Conservation (phyloP, 2,329 filamentous ascomycete genomes). For the Fusarium veterinarium region DNA sequence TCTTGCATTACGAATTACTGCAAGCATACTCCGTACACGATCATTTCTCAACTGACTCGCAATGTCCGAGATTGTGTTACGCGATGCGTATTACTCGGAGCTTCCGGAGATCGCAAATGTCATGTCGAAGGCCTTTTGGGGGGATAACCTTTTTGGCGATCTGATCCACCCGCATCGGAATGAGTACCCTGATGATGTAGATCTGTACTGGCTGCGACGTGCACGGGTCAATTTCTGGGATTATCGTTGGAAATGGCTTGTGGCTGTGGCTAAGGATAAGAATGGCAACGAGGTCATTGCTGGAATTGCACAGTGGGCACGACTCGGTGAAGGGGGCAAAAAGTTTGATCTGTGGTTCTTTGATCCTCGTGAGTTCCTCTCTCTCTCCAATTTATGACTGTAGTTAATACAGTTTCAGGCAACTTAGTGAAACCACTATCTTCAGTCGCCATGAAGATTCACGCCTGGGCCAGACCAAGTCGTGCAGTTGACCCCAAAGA, state of each 20-base stretch:
- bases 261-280: conserved; percentile 40
- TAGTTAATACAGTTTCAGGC: background rate
- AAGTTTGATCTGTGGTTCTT: conserved; percentile 11
- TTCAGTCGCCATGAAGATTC: conserved; percentile 20
- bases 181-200: conserved; percentile 46
- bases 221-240: conserved; percentile 46
- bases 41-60: background rate
- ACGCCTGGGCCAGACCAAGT: conserved; percentile 15
- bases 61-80: conserved; percentile 31
- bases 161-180: conserved; percentile 51
- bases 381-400: rapidly evolving
- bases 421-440: conserved; percentile 34
- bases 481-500: conserved; percentile 20
- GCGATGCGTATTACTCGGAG: conserved; percentile 38
- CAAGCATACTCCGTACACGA: background rate
- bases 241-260: conserved; percentile 43
- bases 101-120: conserved; percentile 46
- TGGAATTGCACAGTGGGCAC: conserved; percentile 36
- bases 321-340: conserved; percentile 30
- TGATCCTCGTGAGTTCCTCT: conserved; percentile 22
- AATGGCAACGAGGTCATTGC: conserved; percentile 20
- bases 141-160: conserved; percentile 50
- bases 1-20: background rate
- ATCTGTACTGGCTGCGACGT: conserved; percentile 47
- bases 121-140: conserved; percentile 48